Conservation (phyloP, 352 stramenopile genomes). For the Thalassiosira livingstoniorum region DNA sequence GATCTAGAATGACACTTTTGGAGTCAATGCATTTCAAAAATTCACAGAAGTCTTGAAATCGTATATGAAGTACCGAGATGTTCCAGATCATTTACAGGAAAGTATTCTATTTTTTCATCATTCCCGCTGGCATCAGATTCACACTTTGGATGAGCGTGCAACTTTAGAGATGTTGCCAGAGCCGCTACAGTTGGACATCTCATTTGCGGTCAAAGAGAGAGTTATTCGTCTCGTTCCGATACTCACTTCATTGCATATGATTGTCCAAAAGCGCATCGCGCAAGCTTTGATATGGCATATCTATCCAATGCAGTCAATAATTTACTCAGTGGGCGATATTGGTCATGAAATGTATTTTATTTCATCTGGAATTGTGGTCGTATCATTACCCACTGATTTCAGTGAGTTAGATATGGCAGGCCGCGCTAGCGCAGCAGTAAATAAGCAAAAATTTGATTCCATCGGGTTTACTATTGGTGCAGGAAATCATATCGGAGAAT, state of each 20-base stretch:
- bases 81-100: conserved; percentile 70
- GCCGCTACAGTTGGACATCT: conserved; percentile 66
- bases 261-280: conserved; percentile 72
- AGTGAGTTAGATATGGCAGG: conserved; percentile 65
- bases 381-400: conserved; percentile 66
- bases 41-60: conserved; percentile 75
- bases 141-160: conserved; percentile 68
- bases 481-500: conserved; percentile 78
- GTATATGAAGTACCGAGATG: conserved; percentile 78
- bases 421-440: conserved; percentile 26
- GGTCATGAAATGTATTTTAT: conserved; percentile 84
- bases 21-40: conserved; percentile 76
- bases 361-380: conserved; percentile 62
- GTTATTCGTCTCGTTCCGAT: conserved; percentile 65
- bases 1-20: conserved; percentile 69
- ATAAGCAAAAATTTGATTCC: conserved; percentile 65
- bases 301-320: conserved; percentile 59
- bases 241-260: conserved; percentile 56
- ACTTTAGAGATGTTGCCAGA: conserved; percentile 65
- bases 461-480: conserved; percentile 55
- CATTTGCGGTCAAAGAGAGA: conserved; percentile 57
- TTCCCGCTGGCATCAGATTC: conserved; percentile 69
- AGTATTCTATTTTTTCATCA: conserved; percentile 77
- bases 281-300: conserved; percentile 66
- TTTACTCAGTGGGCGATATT: conserved; percentile 80